Evolutionary conservation across 2,329 filamentous ascomycete species (phyloP).

Genomic region (Byssothecium circinans): DNA sequence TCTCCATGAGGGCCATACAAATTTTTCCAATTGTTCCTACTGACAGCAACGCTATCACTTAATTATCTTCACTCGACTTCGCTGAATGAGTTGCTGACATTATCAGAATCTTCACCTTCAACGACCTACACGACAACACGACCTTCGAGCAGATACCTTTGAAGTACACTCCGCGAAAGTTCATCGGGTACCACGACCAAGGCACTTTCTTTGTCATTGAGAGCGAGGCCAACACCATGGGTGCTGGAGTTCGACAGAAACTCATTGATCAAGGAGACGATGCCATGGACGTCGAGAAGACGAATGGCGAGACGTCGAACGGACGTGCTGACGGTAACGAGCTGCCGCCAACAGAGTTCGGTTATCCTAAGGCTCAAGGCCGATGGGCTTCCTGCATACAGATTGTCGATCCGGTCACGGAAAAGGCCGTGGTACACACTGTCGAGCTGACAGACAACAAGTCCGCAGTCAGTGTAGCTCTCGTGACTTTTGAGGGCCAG

Average conservation of each 20-base stretch:
- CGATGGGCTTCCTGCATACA: slow-evolving; percentile 97
- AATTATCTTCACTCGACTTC: background rate
- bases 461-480: slow-evolving; percentile 81
- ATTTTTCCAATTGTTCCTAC: slow-evolving; percentile 93
- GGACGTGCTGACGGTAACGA: slow-evolving; percentile 46
- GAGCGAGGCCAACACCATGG: slow-evolving; percentile 87
- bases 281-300: slow-evolving; percentile 17
- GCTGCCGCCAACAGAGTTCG: slow-evolving; percentile 80
- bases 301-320: slow-evolving; percentile 37
- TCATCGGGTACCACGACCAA: slow-evolving; percentile 84
- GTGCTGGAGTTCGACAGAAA: slow-evolving; percentile 73
- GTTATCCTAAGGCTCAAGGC: slow-evolving; percentile 78
- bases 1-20: slow-evolving; percentile 52
- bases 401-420: slow-evolving; percentile 77
- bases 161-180: slow-evolving; percentile 84
- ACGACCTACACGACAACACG: slow-evolving; percentile 81
- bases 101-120: slow-evolving; percentile 81
- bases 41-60: slow-evolving; percentile 58
- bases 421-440: slow-evolving; percentile 71
- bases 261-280: slow-evolving; percentile 69
- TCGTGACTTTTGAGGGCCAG: slow-evolving; percentile 77
- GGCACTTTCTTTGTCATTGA: slow-evolving; percentile 93
- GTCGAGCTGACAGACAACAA: slow-evolving; percentile 88
- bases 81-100: slow-evolving; percentile 11
- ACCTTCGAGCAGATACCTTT: slow-evolving; percentile 85